Evolutionary conservation across 768 basidiomycete species (phyloP).

Genomic region (Clavulina sp.): DNA sequence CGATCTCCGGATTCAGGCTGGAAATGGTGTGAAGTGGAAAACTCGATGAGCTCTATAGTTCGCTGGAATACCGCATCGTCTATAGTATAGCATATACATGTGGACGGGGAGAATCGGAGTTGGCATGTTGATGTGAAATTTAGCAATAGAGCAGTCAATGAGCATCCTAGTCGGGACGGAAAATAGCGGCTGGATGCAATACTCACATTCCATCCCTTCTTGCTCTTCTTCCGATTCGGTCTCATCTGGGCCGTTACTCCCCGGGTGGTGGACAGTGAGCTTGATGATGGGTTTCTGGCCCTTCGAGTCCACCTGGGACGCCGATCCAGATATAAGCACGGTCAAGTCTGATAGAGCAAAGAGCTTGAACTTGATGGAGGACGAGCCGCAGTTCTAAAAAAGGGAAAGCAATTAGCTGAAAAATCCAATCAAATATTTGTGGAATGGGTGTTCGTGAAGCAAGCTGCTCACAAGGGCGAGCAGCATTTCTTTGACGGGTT

Average conservation of each 20-base stretch:
- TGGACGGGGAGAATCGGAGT: neutral
- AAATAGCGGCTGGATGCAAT: neutral
- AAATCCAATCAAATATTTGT: too few species aligned
- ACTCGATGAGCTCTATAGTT: conserved; percentile 33
- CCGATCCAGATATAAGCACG: conserved; percentile 12
- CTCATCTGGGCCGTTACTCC: conserved; percentile 4
- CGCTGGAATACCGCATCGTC: conserved; percentile 41
- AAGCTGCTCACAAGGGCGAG: too few species aligned
- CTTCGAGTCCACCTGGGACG: conserved; percentile 9
- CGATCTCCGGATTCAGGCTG: conserved; percentile 14
- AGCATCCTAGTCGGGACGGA: neutral
- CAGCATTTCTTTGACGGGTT: too few species aligned
- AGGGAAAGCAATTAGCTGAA: neutral
- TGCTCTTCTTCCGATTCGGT: conserved; percentile 10
- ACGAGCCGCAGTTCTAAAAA: conserved; percentile 15
- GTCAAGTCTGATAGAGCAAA: conserved; percentile 9
- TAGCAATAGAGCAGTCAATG: neutral
- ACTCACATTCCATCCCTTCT: conserved; percentile 12
- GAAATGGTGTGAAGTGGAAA: conserved; percentile 13
- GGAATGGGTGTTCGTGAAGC: too few species aligned
- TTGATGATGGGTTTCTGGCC: conserved; percentile 10
- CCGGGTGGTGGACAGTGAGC: conserved; percentile 7
- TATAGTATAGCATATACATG: neutral
- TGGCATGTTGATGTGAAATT: too few species aligned
- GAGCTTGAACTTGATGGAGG: conserved; percentile 17